Base-by-base conservation (phyloP, 192 early-diverging fungal species). In the Coemansia sp. region DNA sequence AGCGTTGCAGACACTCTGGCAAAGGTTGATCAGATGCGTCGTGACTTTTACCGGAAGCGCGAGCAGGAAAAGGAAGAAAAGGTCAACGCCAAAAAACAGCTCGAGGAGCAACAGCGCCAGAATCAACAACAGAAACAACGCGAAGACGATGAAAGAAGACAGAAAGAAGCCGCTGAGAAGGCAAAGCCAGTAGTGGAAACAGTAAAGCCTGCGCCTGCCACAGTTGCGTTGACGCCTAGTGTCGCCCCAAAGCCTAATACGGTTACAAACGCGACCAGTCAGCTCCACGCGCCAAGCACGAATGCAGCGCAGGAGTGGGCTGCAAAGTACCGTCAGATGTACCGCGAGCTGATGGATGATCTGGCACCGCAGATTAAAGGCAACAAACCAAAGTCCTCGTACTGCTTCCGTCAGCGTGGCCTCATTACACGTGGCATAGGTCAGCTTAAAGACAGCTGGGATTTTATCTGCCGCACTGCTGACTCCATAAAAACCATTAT, bases 371-470 rank as follows among this genome's bases (percentile, higher is more conserved):
- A 49, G 4, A 52, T 81, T 5, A 62, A 58, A 49, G 25, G 41
- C 24, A 51, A 71, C 65, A 51, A 50, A 30, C 25, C 49, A 5
- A 51, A 51, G 9, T 63, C 51, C 27, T 41, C 52, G n/a, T 71
- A 57, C 31, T 74, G 78, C 30, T 74, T 74, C 60, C 64, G 65
- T 62, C 68, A 74, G 50, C 69, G 71, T 32, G 72, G 78, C 1
- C 26, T 68, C 31, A 63, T 81, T 19, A 74, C 62, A 7, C 65
- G 65, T 24, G 67, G 65, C 30, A 44, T 81, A 21, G 78, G 78
- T 8, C 78, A 81, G 72, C 78, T 81, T 27, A 81, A 64, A 50
- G 72, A 71, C 65, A 74, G 65, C 61, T 56, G 58, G 72, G 72
- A 38, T 49, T 70, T 71, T 67, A 65, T 81, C 27, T 23, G 18